Evolutionary conservation across 306 rosid species (phyloP).

Genomic region (Clitoria ternatea): DNA sequence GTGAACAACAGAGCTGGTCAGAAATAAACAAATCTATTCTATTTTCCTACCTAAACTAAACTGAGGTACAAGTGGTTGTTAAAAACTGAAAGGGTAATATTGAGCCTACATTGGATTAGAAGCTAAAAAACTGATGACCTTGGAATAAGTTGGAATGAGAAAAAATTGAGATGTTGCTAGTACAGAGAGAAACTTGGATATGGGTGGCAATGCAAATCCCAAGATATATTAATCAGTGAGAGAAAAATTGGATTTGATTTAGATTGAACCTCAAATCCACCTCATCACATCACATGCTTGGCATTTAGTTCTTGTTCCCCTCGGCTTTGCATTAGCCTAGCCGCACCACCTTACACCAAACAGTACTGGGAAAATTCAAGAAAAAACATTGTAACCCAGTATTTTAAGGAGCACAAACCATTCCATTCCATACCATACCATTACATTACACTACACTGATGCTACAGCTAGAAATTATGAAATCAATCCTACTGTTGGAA

Average conservation of each 20-base stretch:
- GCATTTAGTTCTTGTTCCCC: background rate
- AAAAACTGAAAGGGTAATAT: background rate
- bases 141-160: background rate
- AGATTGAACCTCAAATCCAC: slow-evolving; percentile 8
- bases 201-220: background rate
- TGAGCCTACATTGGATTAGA: background rate
- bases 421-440: background rate
- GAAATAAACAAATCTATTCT: background rate
- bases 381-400: background rate
- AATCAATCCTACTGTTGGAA: no score
- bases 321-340: background rate
- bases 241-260: background rate
- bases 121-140: background rate
- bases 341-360: background rate
- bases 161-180: background rate
- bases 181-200: background rate
- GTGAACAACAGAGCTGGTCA: background rate
- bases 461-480: no score
- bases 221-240: background rate
- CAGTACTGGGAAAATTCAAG: background rate
- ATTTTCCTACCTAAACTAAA: background rate
- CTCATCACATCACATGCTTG: slow-evolving; percentile 6
- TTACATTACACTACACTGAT: no score
- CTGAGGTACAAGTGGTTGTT: background rate
- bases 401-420: background rate